A percentile compares a stretch with the other conserved stretches of the same genome.
phyloP scores from a whole-genome alignment of 2,329 filamentous ascomycete genomes.

The Cryphonectria nitschkei region DNA sequence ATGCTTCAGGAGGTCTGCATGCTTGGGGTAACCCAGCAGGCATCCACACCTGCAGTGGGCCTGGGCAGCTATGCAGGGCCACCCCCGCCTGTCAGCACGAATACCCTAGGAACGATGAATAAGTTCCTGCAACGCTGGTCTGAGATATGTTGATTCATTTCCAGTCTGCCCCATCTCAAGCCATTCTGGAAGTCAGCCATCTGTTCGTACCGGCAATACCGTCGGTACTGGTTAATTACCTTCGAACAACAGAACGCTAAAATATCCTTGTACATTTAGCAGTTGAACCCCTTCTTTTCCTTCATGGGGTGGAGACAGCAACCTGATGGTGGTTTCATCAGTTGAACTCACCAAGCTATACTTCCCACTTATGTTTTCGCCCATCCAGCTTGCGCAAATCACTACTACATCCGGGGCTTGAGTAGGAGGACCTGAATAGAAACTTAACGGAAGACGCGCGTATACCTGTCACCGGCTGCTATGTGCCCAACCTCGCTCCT shows the following conservation, averaged over 20 bases:
- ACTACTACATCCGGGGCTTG: not conserved
- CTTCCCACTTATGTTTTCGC: not conserved
- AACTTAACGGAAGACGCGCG: not conserved
- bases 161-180: not conserved
- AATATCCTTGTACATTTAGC: not conserved
- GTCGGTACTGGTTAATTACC: not conserved
- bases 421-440: not conserved
- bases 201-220: not conserved
- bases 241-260: not conserved
- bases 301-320: not conserved
- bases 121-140: not conserved
- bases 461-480: not conserved
- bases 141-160: not conserved
- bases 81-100: constrained; percentile 16
- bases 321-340: not conserved
- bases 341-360: not conserved
- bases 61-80: constrained; percentile 19
- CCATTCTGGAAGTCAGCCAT: not conserved
- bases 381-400: not conserved
- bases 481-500: not conserved
- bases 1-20: constrained; percentile 13
- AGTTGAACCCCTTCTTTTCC: not conserved
- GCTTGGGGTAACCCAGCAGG: constrained; percentile 13
- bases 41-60: not conserved
- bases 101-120: not conserved